Evolutionary conservation across 305 asterid genomes (phyloP).

Genomic region (Ilex paraguariensis): DNA sequence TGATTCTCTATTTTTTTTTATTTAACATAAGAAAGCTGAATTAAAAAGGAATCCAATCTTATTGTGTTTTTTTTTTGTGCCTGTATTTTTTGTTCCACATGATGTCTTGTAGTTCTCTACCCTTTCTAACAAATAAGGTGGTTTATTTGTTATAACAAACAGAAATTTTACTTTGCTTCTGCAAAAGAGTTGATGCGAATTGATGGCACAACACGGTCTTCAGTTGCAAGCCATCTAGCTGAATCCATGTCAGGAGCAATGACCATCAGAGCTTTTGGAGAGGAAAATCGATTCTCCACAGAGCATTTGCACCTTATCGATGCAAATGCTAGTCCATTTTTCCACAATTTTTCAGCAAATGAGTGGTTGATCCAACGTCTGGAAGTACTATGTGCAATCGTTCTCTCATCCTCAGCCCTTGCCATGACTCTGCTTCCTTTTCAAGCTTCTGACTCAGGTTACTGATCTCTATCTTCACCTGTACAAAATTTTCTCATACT

Average conservation of each 20-base stretch:
- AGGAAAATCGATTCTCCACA: conserved; percentile 27
- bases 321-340: conserved; percentile 22
- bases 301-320: conserved; percentile 24
- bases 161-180: conserved; percentile 31
- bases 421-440: conserved; percentile 23
- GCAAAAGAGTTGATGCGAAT: conserved; percentile 32
- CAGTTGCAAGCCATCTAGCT: conserved; percentile 28
- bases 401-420: conserved; percentile 31
- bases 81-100: too few relatives aligned
- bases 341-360: conserved; percentile 30
- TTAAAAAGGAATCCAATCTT: too few relatives aligned
- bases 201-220: conserved; percentile 33
- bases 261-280: conserved; percentile 33
- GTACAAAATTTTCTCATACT: too few relatives aligned
- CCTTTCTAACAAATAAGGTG: too few relatives aligned
- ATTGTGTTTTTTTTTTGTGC: neutral
- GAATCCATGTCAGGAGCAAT: conserved; percentile 32
- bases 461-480: neutral
- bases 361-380: conserved; percentile 40
- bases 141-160: neutral
- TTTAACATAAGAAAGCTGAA: too few relatives aligned
- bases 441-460: conserved; percentile 24
- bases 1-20: neutral
- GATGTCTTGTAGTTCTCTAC: too few relatives aligned
- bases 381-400: conserved; percentile 28